A percentile compares a stretch with the other conserved stretches of the same genome.
Evolutionary conservation across 225 moss, liverwort and hornwort species (phyloP).

Genomic region (Anthoceros angustus): DNA sequence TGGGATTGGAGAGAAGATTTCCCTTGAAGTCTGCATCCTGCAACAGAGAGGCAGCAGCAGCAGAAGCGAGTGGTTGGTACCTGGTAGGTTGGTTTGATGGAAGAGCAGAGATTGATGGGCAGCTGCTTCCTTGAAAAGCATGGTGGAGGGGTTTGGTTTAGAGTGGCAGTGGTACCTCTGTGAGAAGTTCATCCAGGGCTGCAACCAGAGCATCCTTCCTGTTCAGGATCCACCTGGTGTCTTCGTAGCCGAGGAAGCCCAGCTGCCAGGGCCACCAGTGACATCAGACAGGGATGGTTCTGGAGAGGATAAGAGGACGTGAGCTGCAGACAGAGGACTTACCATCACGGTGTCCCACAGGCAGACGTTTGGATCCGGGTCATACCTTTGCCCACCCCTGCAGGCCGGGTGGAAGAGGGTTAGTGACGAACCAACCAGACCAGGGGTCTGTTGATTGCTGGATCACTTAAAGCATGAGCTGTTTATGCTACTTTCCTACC

Average conservation of each 20-base stretch:
- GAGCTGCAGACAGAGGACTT: constrained; percentile 3
- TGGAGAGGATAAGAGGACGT: background rate
- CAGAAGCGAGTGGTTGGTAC: background rate
- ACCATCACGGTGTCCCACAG: constrained; percentile 43
- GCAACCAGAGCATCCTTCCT: constrained; percentile 30
- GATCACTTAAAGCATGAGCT: background rate
- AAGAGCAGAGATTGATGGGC: background rate
- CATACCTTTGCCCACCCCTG: constrained; percentile 28
- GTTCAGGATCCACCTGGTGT: constrained; percentile 22
- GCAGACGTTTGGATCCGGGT: constrained; percentile 34
- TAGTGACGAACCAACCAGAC: background rate
- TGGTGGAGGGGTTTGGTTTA: no score
- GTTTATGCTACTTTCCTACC: background rate
- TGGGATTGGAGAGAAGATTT: constrained; percentile 31
- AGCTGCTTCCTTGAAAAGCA: background rate
- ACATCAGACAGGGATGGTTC: background rate
- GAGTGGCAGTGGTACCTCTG: constrained; percentile 16
- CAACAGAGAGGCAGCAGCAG: constrained; percentile 1
- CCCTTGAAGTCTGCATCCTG: constrained; percentile 34
- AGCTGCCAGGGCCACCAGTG: constrained; percentile 15
- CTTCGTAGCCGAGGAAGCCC: constrained; percentile 30
- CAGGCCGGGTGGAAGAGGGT: background rate
- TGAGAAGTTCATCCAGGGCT: constrained; percentile 34
- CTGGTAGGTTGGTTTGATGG: background rate
- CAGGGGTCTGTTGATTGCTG: background rate